phyloP scores from a whole-genome alignment of 2,329 filamentous ascomycete species.

The Torrubiellomyces zombiae region DNA sequence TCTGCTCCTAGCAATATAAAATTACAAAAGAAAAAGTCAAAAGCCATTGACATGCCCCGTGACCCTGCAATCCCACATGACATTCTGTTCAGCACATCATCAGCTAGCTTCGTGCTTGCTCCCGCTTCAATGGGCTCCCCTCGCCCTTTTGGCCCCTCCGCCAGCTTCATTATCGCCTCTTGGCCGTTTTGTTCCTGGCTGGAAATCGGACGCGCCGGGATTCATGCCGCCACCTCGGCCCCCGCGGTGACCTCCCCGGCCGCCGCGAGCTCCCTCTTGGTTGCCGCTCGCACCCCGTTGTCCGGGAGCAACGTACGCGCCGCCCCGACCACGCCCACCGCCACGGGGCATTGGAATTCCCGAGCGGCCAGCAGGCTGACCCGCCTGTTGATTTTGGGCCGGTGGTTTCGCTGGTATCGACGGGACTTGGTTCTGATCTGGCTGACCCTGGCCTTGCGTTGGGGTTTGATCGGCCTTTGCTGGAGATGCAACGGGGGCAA shows the following conservation, averaged over 20 bases:
- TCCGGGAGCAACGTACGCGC: conserved; percentile 19
- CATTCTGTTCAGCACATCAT: no score
- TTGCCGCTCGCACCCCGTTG: conserved; percentile 18
- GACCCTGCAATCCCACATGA: neutral
- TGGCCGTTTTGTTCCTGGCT: conserved; percentile 39
- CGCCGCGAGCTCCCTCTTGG: conserved; percentile 19
- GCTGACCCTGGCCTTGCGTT: conserved; percentile 1
- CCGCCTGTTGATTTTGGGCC: conserved; percentile 3
- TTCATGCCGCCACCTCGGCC: conserved; percentile 27
- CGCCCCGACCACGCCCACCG: conserved; percentile 21
- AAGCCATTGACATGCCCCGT: no score
- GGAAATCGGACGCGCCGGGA: conserved; percentile 35
- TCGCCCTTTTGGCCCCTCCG: conserved; percentile 24
- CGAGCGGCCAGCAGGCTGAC: conserved; percentile 11
- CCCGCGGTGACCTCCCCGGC: conserved; percentile 24
- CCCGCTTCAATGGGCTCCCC: conserved; percentile 19
- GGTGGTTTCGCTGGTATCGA: conserved; percentile 4
- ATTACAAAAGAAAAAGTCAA: no score
- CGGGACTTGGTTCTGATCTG: no score
- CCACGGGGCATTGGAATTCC: conserved; percentile 25
- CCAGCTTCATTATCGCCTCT: conserved; percentile 32
- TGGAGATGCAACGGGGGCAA: conserved; percentile 6
- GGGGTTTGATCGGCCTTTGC: conserved; percentile 3
- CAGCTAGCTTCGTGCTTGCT: neutral
- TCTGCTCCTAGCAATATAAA: no score